A percentile compares a stretch with the other conserved stretches of the same genome.
These are phyloP conservation scores for Phanerodontia chrysosporium DNA, from an alignment of 768 basidiomycete genomes.

Conservation along the genomic window DNA sequence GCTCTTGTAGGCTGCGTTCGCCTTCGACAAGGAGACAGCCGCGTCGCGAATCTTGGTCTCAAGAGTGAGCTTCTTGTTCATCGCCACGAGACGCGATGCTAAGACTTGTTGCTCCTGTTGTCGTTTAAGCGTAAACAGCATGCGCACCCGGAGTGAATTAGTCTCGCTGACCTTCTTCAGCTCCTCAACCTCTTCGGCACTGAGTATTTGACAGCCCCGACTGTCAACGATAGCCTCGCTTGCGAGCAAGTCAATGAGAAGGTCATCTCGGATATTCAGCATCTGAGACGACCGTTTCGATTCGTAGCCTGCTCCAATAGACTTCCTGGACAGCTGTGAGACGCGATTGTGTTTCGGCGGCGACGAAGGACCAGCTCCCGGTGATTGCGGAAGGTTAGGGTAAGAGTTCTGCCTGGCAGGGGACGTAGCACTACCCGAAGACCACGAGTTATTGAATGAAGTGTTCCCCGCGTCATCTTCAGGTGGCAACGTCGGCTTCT, in stretches of 20 bases:
- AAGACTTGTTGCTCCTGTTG: slow-evolving; percentile 72
- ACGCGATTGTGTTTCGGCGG: slow-evolving; percentile 24
- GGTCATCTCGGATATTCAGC: slow-evolving; percentile 70
- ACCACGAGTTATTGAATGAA: slow-evolving; percentile 24
- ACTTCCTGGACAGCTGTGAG: slow-evolving; percentile 32
- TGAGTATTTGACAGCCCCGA: slow-evolving; percentile 72
- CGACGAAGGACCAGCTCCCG: slow-evolving; percentile 39
- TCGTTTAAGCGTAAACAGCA: slow-evolving; percentile 8
- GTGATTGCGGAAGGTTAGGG: slow-evolving; percentile 23
- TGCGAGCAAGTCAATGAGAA: slow-evolving; percentile 84
- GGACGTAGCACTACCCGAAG: slow-evolving; percentile 22
- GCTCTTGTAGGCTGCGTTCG: slow-evolving; percentile 55
- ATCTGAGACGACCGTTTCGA: slow-evolving; percentile 41
- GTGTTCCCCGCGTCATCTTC: slow-evolving; percentile 24
- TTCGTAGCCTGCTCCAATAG: slow-evolving; percentile 27
- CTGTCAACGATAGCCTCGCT: slow-evolving; percentile 95
- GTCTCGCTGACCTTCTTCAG: slow-evolving; percentile 55
- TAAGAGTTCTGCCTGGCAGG: slow-evolving; percentile 22
- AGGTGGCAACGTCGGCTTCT: slow-evolving; percentile 30
- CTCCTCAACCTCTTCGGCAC: slow-evolving; percentile 66
- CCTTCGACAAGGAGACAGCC: slow-evolving; percentile 65
- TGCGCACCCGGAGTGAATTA: slow-evolving; percentile 10
- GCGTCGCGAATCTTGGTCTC: slow-evolving; percentile 90
- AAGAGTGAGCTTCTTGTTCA: slow-evolving; percentile 69
- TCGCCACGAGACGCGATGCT: slow-evolving; percentile 57